Base-by-base conservation (phyloP, 768 basidiomycete species). In the Calocybe indica region DNA sequence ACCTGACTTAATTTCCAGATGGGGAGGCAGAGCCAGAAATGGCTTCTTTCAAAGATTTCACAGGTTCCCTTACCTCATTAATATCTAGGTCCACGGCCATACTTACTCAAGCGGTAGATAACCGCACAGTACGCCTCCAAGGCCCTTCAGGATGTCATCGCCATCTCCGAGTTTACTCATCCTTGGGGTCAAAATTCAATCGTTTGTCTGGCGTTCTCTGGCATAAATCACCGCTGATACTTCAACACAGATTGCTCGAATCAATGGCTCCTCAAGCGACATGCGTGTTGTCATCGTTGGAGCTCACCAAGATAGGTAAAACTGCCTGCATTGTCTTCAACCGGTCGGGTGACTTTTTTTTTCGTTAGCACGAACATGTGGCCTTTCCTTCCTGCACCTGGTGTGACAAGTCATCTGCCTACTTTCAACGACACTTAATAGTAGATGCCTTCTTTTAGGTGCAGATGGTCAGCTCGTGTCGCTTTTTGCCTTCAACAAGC, bases 131-230 rank as follows among this genome's bases (percentile, higher is more conserved):
- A 69, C 49, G 87, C 82, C 10, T 75, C 82, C 4, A 61, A 78
- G 37, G 70, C 73, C 31, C 66, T 92, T 42, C 75, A 68, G 39
- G 57, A 74, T 40, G 55, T 63, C 11, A 88, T 95, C 55, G 75
- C 76, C 5, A 63, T 92, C 48, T 67, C 72, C 22, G 90, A 91
- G 62, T 92, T 92, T 56, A 47, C 68, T 42, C 91, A 93, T 62
- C 66, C 79, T 2, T 93, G 92, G 92, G 84, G 83, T 7, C 93
- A 96, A 72, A 84, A 87, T 63, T 77, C 78, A 44, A 81, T 90
- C 51, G 83, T 86, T 59, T 50, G 81, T 62, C 28, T 37, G 22
- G 12, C 13, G 38, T 46, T 42, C 37, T 5, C 37, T 38, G 14
- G 51, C 55, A 32, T 11, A 40, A 38, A 51, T 46, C 40, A 38